A percentile compares a stretch with the other conserved stretches of the same genome.
These are phyloP conservation scores for Xylariomycetidae sp. DNA, from an alignment of 2,329 filamentous ascomycete species.

Conservation along the genomic window DNA sequence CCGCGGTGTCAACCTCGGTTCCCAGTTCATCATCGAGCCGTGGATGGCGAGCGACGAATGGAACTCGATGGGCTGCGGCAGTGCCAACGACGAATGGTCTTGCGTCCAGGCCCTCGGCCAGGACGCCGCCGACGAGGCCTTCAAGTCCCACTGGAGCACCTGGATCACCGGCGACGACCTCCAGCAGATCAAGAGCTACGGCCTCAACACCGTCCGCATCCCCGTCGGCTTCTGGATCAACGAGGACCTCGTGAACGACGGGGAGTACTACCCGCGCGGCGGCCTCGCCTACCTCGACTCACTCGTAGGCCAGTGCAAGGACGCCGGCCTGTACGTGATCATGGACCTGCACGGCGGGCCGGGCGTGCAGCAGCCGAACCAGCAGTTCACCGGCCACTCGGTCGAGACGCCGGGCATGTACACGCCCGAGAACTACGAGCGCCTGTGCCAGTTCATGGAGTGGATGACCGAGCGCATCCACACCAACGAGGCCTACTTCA, in stretches of 20 bases:
- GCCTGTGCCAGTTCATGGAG: slow-evolving; percentile 40
- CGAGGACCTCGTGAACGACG: slow-evolving; percentile 36
- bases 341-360: slow-evolving; percentile 43
- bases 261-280: slow-evolving; percentile 34
- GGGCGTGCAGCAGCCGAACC: slow-evolving; percentile 33
- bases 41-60: slow-evolving; percentile 40
- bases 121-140: slow-evolving; percentile 36
- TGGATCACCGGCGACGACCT: slow-evolving; percentile 44
- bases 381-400: slow-evolving; percentile 36
- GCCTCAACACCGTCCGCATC: slow-evolving; percentile 43
- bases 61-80: slow-evolving; percentile 39
- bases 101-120: slow-evolving; percentile 41
- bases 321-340: slow-evolving; percentile 41
- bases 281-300: slow-evolving; percentile 38
- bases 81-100: slow-evolving; percentile 37
- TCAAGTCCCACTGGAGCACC: slow-evolving; percentile 39
- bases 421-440: slow-evolving; percentile 40
- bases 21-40: slow-evolving; percentile 44
- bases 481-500: slow-evolving; percentile 34
- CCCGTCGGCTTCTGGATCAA: slow-evolving; percentile 46
- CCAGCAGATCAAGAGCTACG: slow-evolving; percentile 34
- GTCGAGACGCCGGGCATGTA: slow-evolving; percentile 38
- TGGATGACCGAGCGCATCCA: slow-evolving; percentile 44
- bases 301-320: slow-evolving; percentile 37
- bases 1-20: slow-evolving; percentile 43